Conservation (phyloP, 805 yeast genomes). For the Saccharomycopsis selenospora region DNA sequence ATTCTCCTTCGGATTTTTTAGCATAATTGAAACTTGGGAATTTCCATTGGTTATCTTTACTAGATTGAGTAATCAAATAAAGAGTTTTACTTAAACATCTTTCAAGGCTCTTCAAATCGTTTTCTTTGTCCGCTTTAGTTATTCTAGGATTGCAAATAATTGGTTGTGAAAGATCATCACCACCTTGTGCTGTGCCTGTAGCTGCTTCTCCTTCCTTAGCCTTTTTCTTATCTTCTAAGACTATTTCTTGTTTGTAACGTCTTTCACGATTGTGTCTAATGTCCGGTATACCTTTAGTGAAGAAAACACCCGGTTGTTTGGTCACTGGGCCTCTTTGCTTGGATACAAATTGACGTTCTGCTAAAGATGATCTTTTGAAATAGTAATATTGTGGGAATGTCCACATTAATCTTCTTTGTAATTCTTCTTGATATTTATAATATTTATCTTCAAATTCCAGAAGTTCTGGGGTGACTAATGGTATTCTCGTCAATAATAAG, state of each 20-base stretch:
- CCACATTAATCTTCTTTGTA: conserved; percentile 92
- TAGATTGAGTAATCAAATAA: conserved; percentile 57
- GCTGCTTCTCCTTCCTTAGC: conserved; percentile 22
- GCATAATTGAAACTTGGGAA: conserved; percentile 61
- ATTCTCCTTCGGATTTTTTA: conserved; percentile 26
- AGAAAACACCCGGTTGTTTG: conserved; percentile 69
- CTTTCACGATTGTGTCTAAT: conserved; percentile 85
- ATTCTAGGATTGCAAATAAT: conserved; percentile 61
- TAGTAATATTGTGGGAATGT: conserved; percentile 92
- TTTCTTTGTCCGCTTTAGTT: conserved; percentile 67
- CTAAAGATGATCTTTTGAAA: conserved; percentile 81
- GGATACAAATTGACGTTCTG: conserved; percentile 71
- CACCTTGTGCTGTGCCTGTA: conserved; percentile 23
- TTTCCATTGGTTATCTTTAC: conserved; percentile 44
- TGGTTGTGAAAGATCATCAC: conserved; percentile 58
- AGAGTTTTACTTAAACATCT: conserved; percentile 74
- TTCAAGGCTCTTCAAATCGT: conserved; percentile 63
- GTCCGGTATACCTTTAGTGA: conserved; percentile 79
- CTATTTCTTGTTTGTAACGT: conserved; percentile 67
- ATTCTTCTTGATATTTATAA: conserved; percentile 75
- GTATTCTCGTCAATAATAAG: conserved; percentile 47
- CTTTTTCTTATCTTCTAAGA: conserved; percentile 38
- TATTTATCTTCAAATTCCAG: conserved; percentile 66
- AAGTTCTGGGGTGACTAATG: conserved; percentile 74
- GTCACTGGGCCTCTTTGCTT: conserved; percentile 71